These are phyloP conservation scores for Corylus heterophylla DNA, from an alignment of 306 rosid species.

Conservation along the genomic window DNA sequence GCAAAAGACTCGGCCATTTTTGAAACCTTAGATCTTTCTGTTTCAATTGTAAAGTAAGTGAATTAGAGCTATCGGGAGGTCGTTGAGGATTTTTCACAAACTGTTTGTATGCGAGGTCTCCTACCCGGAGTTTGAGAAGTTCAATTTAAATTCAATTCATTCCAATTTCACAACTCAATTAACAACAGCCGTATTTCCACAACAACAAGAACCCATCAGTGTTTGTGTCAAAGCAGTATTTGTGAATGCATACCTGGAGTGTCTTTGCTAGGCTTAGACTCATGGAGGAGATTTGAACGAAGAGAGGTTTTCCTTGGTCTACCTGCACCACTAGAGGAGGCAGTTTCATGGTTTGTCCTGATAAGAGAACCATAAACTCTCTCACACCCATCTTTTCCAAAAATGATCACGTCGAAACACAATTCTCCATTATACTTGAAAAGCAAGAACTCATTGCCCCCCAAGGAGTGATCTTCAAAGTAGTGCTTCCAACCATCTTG, in stretches of 20 bases:
- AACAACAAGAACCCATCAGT: background rate
- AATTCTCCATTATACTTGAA: constrained; percentile 8
- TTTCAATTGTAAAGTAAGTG: background rate
- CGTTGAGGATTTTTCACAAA: too few species aligned
- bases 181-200: too few species aligned
- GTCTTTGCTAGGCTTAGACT: background rate
- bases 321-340: background rate
- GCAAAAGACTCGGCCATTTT: constrained; percentile 3
- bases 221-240: background rate
- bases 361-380: background rate
- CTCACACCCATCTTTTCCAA: background rate
- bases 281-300: background rate
- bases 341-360: background rate
- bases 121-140: too few species aligned
- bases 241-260: constrained; percentile 6
- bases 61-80: too few species aligned
- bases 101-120: too few species aligned
- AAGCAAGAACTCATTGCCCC: background rate
- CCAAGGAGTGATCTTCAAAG: constrained; percentile 15
- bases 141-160: too few species aligned
- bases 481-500: constrained; percentile 24
- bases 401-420: constrained; percentile 10
- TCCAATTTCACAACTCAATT: too few species aligned
- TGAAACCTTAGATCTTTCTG: background rate
- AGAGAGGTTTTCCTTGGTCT: constrained; percentile 19